phyloP scores from a whole-genome alignment of 495 filamentous ascomycete genomes.

The Neurospora pannonica region DNA sequence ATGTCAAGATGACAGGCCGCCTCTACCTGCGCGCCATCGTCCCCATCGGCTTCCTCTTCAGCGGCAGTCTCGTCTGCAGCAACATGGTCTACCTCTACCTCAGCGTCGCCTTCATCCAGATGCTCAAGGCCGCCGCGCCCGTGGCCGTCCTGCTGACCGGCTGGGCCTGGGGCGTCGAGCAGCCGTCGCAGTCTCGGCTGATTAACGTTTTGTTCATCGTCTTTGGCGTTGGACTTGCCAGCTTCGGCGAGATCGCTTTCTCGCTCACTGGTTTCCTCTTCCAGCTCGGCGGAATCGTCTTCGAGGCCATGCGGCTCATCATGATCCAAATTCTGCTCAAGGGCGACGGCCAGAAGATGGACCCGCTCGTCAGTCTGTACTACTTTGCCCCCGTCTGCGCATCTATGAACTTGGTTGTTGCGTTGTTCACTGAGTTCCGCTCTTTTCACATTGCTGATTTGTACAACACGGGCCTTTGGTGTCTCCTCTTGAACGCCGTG shows the following conservation, averaged over 20 bases:
- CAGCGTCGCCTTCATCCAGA: conserved; percentile 71
- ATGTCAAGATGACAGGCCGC: conserved; percentile 57
- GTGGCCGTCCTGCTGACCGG: conserved; percentile 56
- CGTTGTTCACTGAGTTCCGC: conserved; percentile 48
- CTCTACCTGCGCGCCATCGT: conserved; percentile 63
- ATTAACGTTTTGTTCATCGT: conserved; percentile 68
- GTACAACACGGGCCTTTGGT: conserved; percentile 43
- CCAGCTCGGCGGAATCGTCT: conserved; percentile 60
- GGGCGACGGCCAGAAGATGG: conserved; percentile 63
- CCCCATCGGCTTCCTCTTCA: conserved; percentile 67
- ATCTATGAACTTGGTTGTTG: conserved; percentile 60
- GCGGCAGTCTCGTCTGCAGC: conserved; percentile 59
- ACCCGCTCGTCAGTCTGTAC: conserved; percentile 74
- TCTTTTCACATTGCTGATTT: conserved; percentile 45
- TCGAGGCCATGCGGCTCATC: conserved; percentile 67
- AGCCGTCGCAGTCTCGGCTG: conserved; percentile 49
- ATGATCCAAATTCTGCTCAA: conserved; percentile 67
- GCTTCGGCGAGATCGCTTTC: conserved; percentile 68
- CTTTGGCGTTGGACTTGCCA: conserved; percentile 61
- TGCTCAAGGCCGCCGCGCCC: conserved; percentile 69
- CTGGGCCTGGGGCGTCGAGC: conserved; percentile 55
- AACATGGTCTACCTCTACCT: conserved; percentile 70
- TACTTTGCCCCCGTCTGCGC: conserved; percentile 78
- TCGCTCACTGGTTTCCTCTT: conserved; percentile 56
- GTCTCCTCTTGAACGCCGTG: conserved; percentile 56